Base-by-base conservation (phyloP, 2,329 filamentous ascomycete genomes). In the Onygenales sp. region DNA sequence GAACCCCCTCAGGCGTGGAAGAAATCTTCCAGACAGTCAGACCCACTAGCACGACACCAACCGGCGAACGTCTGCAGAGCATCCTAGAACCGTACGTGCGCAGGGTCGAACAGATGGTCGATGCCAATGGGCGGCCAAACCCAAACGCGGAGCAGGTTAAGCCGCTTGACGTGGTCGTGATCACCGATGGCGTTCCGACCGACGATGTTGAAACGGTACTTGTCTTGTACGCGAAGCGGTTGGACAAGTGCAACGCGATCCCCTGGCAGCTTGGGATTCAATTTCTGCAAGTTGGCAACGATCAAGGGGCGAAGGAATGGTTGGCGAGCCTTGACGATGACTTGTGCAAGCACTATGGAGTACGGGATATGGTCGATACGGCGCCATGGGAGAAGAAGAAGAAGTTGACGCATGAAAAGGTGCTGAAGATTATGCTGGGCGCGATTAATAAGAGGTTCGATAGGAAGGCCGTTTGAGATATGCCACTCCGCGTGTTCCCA, bases 361-460 rank as follows among this genome's bases (percentile, higher is more conserved):
- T 92, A 13, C 76, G 92, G 14, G 92, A 97, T 70, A 96, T 97
- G 63, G 89, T 96, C 13, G 92, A 97, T 69, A 95, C 91, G 0
- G 85, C 90, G 36, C 86, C 87, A 0, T 95, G 86, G 77, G 49
- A 80, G 74, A 21, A 71, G 7, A 21, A 71, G 7, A 68, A 74
- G 17, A 71, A 71, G 27, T 73, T 96, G 45, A 84, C 82, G 1
- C 85, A 78, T 0, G 81, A 88, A 2, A 82, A 79, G 0, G 85
- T 96, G 43, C 70, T 96, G 56, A 97, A 96, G 71, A 81, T 82
- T 32, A 86, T 95, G 0, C 75, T 95, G 4, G 91, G 90, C 2
- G 81, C 84, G 0, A 87, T 95, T 7, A 81, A 88, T 59, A 77
- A 81, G 62, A 73, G 78, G 54, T 71, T 86, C 51, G 86, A 89